Base-by-base conservation (phyloP, 257 asterid species). In the Fraxinus pennsylvanica region DNA sequence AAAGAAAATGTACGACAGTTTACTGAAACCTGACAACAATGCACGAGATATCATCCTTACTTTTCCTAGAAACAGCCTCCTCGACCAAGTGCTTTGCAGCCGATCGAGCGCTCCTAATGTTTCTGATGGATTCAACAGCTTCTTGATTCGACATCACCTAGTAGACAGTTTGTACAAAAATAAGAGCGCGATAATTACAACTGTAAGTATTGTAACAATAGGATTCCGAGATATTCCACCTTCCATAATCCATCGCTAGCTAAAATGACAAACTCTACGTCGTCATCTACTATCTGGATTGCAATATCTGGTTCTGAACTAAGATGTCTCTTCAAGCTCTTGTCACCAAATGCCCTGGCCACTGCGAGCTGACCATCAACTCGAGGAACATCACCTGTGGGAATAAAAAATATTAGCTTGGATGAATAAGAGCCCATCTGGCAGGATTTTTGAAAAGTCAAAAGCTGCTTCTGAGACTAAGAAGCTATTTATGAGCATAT, bases 181-280 rank as follows among this genome's bases (percentile, higher is more conserved):
- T 9, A 33, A 36, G 10, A 15, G 1, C 0, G 5, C 13, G 1
- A 59, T 17, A 67, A 32, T 17, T 27, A 71, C 57, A 36, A 39
- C 7, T 68, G 12, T 0, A 5, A 17, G 14, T 45, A 13, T 19
- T 10, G 35, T 35, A 43, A 25, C n/a, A 6, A 33, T 19, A 27
- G 59, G 43, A 33, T 35, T 21, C 29, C 12, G 78, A 22, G 63
- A 71, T 65, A 25, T 52, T 81, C 35, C 25, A 91, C 98, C 94
- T 90, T 91, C 96, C 99, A 94, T 67, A 94, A 75, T 32, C 99
- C 99, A 79, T 94, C 99, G 30, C 99, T 94, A 21, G 97, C 99
- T 84, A 92, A 82, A 78, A 94, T 91, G 73, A 89, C 50, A 57
- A 87, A 82, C 88, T 92, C 97, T 10, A 80, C 89, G 1, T 91